phyloP scores from a whole-genome alignment of 371 early-diverging fungal species.

The Batkoa obscura region DNA sequence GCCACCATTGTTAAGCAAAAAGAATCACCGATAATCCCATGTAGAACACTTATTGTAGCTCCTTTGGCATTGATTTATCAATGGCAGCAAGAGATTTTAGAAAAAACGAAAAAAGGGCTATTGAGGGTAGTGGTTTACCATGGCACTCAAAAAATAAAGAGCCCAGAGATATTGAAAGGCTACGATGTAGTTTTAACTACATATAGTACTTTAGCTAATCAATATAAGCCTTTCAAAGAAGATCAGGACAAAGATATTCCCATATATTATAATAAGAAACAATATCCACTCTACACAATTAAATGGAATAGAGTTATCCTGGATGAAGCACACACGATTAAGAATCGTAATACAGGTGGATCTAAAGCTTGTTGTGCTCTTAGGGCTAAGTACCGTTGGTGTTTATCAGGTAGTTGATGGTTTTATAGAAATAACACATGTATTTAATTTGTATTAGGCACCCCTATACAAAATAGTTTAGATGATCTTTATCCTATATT shows the following conservation, averaged over 20 bases:
- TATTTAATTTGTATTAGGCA: background rate
- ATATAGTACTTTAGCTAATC: constrained; percentile 34
- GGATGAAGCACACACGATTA: constrained; percentile 86
- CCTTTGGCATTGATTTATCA: constrained; percentile 44
- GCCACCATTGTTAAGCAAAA: constrained; percentile 29
- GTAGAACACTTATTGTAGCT: constrained; percentile 38
- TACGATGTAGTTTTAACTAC: constrained; percentile 60
- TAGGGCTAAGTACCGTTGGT: constrained; percentile 48
- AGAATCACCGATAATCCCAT: constrained; percentile 12
- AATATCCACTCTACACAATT: constrained; percentile 14
- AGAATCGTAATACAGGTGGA: constrained; percentile 46
- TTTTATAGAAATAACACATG: background rate
- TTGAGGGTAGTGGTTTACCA: constrained; percentile 39
- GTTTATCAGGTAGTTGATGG: constrained; percentile 60
- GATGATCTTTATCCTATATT: constrained; percentile 71
- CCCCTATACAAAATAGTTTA: constrained; percentile 42
- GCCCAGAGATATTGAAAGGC: constrained; percentile 17
- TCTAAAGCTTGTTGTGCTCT: constrained; percentile 37
- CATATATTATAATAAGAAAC: constrained; percentile 2
- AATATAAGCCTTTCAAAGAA: constrained; percentile 13
- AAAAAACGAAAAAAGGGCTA: constrained; percentile 21
- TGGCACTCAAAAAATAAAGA: constrained; percentile 20
- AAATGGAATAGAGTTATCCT: constrained; percentile 28
- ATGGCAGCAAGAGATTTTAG: constrained; percentile 38
- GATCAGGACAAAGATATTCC: constrained; percentile 10